Evolutionary conservation across 2,329 filamentous ascomycete genomes (phyloP).

Genomic region (Dissoconium aciculare): DNA sequence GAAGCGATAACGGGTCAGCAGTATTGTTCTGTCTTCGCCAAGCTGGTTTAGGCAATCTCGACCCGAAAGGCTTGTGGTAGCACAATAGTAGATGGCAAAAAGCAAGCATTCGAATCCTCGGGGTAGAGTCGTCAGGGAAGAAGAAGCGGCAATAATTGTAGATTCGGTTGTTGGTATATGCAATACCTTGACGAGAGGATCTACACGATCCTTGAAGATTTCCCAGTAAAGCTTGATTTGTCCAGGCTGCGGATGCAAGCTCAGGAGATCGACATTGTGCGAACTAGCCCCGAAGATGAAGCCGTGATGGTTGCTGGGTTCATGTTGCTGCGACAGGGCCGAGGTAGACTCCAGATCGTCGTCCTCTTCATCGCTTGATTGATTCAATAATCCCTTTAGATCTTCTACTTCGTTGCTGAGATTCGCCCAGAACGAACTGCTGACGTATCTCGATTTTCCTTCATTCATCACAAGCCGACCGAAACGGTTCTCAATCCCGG

Average conservation of each 20-base stretch:
- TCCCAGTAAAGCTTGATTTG: conserved; percentile 56
- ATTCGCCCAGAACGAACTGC: conserved; percentile 62
- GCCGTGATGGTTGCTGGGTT: conserved; percentile 45
- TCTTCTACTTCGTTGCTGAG: conserved; percentile 59
- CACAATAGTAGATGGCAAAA: conserved; percentile 48
- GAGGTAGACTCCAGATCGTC: conserved; percentile 33
- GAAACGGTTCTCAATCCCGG: conserved; percentile 35
- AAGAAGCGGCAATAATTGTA: conserved; percentile 45
- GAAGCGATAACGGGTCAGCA: conserved; percentile 45
- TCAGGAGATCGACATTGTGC: conserved; percentile 49
- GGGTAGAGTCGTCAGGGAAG: conserved; percentile 43
- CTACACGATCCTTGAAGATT: conserved; percentile 57
- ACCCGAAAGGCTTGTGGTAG: conserved; percentile 37
- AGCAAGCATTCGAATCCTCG: conserved; percentile 44
- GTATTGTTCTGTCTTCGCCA: conserved; percentile 36
- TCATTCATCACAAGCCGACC: conserved; percentile 58
- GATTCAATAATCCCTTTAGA: conserved; percentile 46
- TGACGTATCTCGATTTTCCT: conserved; percentile 56
- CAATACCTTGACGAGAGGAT: conserved; percentile 55
- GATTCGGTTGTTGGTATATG: conserved; percentile 53
- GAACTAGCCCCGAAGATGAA: conserved; percentile 63
- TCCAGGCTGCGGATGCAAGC: conserved; percentile 49
- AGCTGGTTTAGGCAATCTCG: conserved; percentile 35
- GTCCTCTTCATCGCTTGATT: conserved; percentile 47
- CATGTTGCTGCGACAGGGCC: conserved; percentile 13